phyloP scores from a whole-genome alignment of 768 basidiomycete genomes.

The Daedalea quercina region DNA sequence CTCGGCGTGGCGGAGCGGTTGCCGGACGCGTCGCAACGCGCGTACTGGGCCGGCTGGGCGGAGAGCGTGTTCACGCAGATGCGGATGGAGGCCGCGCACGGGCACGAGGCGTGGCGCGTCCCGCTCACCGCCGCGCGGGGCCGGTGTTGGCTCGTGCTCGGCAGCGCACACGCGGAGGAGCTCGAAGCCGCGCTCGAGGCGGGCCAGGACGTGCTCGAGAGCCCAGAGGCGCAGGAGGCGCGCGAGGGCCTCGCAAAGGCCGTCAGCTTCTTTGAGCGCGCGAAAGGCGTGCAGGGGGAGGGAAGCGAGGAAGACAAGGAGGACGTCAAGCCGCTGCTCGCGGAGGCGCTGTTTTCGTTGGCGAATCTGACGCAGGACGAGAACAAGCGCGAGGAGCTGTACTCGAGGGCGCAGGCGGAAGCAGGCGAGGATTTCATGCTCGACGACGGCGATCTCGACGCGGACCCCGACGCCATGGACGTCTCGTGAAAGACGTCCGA shows the following conservation, averaged over 20 bases:
- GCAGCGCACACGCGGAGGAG: constrained; percentile 47
- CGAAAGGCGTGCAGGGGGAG: constrained; percentile 14
- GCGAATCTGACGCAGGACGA: constrained; percentile 51
- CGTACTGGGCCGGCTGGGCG: constrained; percentile 55
- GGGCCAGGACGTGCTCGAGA: constrained; percentile 33
- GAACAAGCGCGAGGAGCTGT: constrained; percentile 43
- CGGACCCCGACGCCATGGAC: not conserved
- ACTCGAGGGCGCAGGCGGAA: constrained; percentile 42
- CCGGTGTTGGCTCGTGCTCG: constrained; percentile 49
- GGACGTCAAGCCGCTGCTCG: constrained; percentile 28
- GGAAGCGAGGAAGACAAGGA: constrained; percentile 5
- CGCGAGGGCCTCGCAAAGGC: constrained; percentile 44
- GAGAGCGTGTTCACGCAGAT: constrained; percentile 58
- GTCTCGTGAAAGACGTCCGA: not conserved
- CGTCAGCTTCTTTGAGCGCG: constrained; percentile 29
- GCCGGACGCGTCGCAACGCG: constrained; percentile 34
- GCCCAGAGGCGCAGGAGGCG: constrained; percentile 49
- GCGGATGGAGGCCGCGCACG: constrained; percentile 49
- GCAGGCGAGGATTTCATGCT: constrained; percentile 29
- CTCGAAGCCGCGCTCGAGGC: constrained; percentile 47
- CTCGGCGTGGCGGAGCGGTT: constrained; percentile 55
- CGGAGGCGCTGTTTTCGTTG: constrained; percentile 51
- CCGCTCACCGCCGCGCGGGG: constrained; percentile 42
- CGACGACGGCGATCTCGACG: not conserved
- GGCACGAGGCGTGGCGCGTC: constrained; percentile 39